These are phyloP conservation scores for Penicillium malachiteum DNA, from an alignment of 495 filamentous ascomycete genomes.

Conservation along the genomic window DNA sequence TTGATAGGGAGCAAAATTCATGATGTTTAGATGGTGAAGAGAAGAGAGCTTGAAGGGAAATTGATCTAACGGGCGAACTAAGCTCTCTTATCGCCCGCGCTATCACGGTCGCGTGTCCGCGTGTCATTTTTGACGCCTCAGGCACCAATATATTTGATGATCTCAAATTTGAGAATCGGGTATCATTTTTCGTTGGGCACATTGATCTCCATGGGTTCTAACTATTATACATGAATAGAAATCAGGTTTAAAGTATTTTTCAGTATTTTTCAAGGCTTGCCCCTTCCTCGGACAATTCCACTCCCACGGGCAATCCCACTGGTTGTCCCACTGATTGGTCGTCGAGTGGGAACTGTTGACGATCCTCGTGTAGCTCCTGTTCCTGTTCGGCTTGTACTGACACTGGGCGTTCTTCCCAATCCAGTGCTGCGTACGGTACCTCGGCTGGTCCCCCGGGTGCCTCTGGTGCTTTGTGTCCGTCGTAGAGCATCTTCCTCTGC, in stretches of 20 bases:
- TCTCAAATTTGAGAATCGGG: conserved; percentile 12
- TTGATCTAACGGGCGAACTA: neutral
- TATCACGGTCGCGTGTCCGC: conserved; percentile 24
- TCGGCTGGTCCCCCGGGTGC: conserved; percentile 45
- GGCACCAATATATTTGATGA: conserved; percentile 11
- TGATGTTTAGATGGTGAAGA: conserved; percentile 29
- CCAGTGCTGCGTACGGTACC: conserved; percentile 46
- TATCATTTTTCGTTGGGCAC: conserved; percentile 29
- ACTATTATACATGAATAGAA: neutral
- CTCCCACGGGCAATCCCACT: conserved; percentile 43
- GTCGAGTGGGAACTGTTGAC: conserved; percentile 41
- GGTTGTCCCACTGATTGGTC: conserved; percentile 50
- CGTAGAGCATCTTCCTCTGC: conserved; percentile 72
- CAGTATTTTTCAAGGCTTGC: conserved; percentile 6
- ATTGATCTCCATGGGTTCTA: neutral
- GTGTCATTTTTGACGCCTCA: conserved; percentile 13
- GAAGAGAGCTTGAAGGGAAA: neutral
- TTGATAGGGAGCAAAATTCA: conserved; percentile 98
- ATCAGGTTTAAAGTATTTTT: conserved; percentile 10
- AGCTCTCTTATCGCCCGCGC: conserved; percentile 25
- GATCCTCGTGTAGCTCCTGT: conserved; percentile 30
- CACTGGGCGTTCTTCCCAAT: conserved; percentile 46
- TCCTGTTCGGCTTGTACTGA: conserved; percentile 32
- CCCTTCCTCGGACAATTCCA: conserved; percentile 25
- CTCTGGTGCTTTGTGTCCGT: conserved; percentile 47